Percentiles rank a stretch among this genome's conserved stretches.
Evolutionary conservation across 257 asterid species (phyloP).

Genomic region (Solanum sejunctum): DNA sequence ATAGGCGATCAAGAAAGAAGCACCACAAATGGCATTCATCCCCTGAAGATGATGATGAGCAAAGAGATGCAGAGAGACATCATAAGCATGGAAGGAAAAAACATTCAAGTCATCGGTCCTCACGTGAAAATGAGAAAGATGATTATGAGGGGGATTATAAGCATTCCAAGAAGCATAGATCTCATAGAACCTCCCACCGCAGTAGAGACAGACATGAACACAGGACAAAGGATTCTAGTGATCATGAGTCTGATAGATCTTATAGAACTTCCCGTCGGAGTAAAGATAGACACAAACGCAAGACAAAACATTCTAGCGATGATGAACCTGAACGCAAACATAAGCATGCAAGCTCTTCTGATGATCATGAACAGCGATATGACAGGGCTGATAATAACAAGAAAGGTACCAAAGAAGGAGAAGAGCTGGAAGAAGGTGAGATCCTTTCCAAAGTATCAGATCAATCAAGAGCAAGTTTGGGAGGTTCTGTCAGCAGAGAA

Average conservation of each 20-base stretch:
- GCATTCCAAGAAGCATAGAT: slow-evolving; percentile 29
- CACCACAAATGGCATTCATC: slow-evolving; percentile 24
- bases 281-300: slow-evolving; percentile 22
- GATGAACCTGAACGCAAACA: slow-evolving; percentile 12
- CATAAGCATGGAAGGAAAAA: slow-evolving; percentile 31
- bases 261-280: slow-evolving; percentile 25
- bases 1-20: slow-evolving; percentile 27
- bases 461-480: slow-evolving; percentile 25
- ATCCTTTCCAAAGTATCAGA: slow-evolving; percentile 37
- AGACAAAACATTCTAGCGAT: slow-evolving; percentile 19
- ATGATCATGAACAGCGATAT: slow-evolving; percentile 6
- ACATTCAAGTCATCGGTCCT: slow-evolving; percentile 25
- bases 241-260: slow-evolving; percentile 20
- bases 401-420: slow-evolving; percentile 17
- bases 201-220: slow-evolving; percentile 25
- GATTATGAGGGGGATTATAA: slow-evolving; percentile 13
- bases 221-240: slow-evolving; percentile 22
- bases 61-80: not conserved
- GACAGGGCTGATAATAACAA: not conserved
- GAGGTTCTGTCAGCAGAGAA: slow-evolving; percentile 27
- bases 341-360: slow-evolving; percentile 27
- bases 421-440: slow-evolving; percentile 76
- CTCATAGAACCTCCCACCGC: slow-evolving; percentile 25
- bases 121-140: slow-evolving; percentile 16
- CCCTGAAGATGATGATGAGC: slow-evolving; percentile 7